Evolutionary conservation across 768 basidiomycete species (phyloP), one percentile per base, ranked within the genome.

Genomic region (Agaricus bisporus): DNA sequence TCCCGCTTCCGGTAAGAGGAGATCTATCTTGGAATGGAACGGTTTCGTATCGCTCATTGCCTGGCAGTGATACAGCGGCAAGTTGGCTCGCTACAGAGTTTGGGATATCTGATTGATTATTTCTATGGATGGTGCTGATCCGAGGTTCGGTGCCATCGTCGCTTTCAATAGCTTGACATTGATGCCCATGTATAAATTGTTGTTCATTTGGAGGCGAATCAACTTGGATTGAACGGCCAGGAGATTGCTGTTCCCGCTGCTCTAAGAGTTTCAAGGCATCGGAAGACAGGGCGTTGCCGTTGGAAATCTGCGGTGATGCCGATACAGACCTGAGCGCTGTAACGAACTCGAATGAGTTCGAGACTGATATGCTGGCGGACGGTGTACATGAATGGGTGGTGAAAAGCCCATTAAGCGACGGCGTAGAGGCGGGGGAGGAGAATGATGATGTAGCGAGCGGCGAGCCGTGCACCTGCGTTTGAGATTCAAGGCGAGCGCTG

Each of bases 381-480:
- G 46, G 9, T 36, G 46, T 18, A 14, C 46, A 48, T 7, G 46
- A 35, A 5, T 42, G 46, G 22, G 28, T 41, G 14, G 39, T 28
- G 17, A 29, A 29, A 17, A 20, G 22, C 28, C 28, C 39, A 42
- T 54, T 41, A 14, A 29, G 53, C 20, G 53, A 42, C 6, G 53
- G 29, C 22, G 53, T 48, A 18, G 53, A 48, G 38, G 53, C 47
- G 11, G 46, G 46, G 15, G 53, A 54, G 17, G 36, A 45, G 18
- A 48, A 54, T 8, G 52, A 47, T 5, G 43, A 45, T 7, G 32
- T 6, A 32, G 20, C 14, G 11, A 43, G 35, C 4, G 44, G 28
- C 36, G 47, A 12, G 38, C 26, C 53, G 26, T 43, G 38, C n/a
- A 32, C 15, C 9, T 37, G 46, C 9, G 46, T 22, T 20, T 48